phyloP scores from a whole-genome alignment of 2,329 filamentous ascomycete species.

The Zasmidium angulare region DNA sequence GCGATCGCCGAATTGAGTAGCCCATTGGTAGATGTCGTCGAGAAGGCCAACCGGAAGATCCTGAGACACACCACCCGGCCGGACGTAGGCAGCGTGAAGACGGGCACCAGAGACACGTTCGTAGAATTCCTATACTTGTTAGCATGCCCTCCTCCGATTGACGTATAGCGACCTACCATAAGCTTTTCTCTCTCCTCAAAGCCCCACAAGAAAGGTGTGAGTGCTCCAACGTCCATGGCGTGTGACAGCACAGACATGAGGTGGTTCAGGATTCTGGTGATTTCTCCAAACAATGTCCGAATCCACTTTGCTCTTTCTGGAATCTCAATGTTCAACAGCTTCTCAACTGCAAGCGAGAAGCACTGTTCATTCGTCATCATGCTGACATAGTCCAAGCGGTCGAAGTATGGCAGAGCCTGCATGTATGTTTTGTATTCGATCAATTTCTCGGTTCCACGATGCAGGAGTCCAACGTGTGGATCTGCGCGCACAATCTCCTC shows the following conservation, averaged over 20 bases:
- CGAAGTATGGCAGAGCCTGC: slow-evolving; percentile 97
- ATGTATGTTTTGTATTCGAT: slow-evolving; percentile 99
- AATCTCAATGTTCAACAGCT: slow-evolving; percentile 94
- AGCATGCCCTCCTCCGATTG: slow-evolving; percentile 2
- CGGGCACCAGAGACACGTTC: slow-evolving; percentile 97
- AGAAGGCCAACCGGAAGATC: slow-evolving; percentile 91
- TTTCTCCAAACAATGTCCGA: slow-evolving; percentile 89
- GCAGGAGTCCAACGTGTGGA: slow-evolving; percentile 92
- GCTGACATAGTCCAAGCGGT: slow-evolving; percentile 96
- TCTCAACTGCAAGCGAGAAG: slow-evolving; percentile 93
- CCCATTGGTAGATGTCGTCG: slow-evolving; percentile 99
- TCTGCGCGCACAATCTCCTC: slow-evolving; percentile 97
- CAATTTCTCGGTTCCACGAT: slow-evolving; percentile 97
- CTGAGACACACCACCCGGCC: slow-evolving; percentile 93
- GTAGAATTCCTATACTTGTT: slow-evolving; percentile 81
- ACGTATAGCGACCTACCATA: slow-evolving; percentile 68
- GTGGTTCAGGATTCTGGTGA: slow-evolving; percentile 93
- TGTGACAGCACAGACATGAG: slow-evolving; percentile 97
- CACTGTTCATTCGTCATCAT: slow-evolving; percentile 99
- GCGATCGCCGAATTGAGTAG: slow-evolving; percentile 96
- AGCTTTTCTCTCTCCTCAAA: slow-evolving; percentile 99
- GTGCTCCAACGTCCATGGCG: slow-evolving; percentile 97
- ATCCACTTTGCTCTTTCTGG: slow-evolving; percentile 96
- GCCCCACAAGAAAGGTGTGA: slow-evolving; percentile 98
- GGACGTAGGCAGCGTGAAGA: slow-evolving; percentile 94